Evolutionary conservation across 2,329 filamentous ascomycete species (phyloP).

Genomic region (Epichloe amarillans): DNA sequence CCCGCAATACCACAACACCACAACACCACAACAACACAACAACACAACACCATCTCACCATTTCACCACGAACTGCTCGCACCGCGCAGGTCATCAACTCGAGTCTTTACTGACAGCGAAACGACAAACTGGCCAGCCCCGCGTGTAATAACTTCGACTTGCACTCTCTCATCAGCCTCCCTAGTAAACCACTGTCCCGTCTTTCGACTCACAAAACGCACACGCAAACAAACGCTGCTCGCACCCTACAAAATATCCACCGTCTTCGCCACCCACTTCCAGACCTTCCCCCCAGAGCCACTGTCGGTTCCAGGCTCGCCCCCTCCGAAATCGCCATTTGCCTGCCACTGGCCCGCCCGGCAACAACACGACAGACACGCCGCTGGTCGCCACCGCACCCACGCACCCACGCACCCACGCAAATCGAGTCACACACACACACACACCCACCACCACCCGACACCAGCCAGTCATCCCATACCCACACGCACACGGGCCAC

Average conservation of each 20-base stretch:
- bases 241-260: background rate
- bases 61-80: background rate
- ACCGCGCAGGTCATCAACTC: slow-evolving; percentile 1
- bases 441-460: too few relatives aligned
- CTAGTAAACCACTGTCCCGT: background rate
- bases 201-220: background rate
- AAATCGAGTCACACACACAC: slow-evolving; percentile 7
- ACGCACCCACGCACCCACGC: slow-evolving; percentile 2
- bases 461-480: slow-evolving; percentile 1
- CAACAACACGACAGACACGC: slow-evolving; percentile 10
- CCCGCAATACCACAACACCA: background rate
- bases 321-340: slow-evolving; percentile 26
- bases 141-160: background rate
- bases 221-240: background rate
- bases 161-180: background rate
- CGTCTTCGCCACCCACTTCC: slow-evolving; percentile 7
- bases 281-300: background rate
- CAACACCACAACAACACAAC: background rate
- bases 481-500: background rate
- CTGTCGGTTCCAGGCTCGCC: slow-evolving; percentile 9
- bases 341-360: slow-evolving; percentile 18
- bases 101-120: background rate
- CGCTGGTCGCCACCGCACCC: slow-evolving; percentile 19
- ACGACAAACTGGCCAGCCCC: background rate
- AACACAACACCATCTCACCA: background rate